Evolutionary conservation across 805 yeast genomes (phyloP).

Genomic region (Helenozyma rhizophorensis): DNA sequence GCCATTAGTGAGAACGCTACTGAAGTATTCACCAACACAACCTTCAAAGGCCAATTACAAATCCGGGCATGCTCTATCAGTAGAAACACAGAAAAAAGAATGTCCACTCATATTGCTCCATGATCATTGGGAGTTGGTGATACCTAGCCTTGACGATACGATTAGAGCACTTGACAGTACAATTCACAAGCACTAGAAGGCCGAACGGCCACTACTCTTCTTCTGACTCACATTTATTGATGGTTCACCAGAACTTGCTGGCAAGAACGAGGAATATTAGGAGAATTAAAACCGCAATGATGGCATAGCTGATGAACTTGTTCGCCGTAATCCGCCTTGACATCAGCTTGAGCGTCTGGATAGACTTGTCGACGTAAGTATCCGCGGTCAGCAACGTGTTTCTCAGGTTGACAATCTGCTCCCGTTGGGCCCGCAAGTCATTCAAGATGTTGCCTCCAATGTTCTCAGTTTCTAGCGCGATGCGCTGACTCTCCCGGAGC

Average conservation of each 20-base stretch:
- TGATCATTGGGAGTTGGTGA: too few species aligned
- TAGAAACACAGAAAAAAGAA: too few species aligned
- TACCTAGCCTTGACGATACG: too few species aligned
- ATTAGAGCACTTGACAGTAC: too few species aligned
- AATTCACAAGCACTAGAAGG: too few species aligned
- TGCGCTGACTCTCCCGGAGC: slow-evolving; percentile 78
- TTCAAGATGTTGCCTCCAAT: slow-evolving; percentile 87
- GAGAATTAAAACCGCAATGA: slow-evolving; percentile 79
- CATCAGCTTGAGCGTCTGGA: slow-evolving; percentile 85
- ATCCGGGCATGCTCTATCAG: too few species aligned
- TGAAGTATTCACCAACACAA: too few species aligned
- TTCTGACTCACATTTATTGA: too few species aligned
- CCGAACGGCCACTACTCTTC: too few species aligned
- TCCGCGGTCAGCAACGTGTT: slow-evolving; percentile 88
- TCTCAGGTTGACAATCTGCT: slow-evolving; percentile 82
- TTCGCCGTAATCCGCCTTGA: slow-evolving; percentile 90
- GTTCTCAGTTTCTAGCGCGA: slow-evolving; percentile 88
- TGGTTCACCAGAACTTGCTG: slow-evolving; percentile 69
- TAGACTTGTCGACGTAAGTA: slow-evolving; percentile 83
- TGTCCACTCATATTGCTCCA: too few species aligned
- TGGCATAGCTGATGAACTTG: slow-evolving; percentile 83
- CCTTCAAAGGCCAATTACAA: too few species aligned
- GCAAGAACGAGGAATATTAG: slow-evolving; percentile 79
- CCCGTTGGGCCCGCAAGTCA: slow-evolving; percentile 89
- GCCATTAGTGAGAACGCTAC: too few species aligned